Conservation (phyloP, 345 rosid species). For the Populus ilicifolia region DNA sequence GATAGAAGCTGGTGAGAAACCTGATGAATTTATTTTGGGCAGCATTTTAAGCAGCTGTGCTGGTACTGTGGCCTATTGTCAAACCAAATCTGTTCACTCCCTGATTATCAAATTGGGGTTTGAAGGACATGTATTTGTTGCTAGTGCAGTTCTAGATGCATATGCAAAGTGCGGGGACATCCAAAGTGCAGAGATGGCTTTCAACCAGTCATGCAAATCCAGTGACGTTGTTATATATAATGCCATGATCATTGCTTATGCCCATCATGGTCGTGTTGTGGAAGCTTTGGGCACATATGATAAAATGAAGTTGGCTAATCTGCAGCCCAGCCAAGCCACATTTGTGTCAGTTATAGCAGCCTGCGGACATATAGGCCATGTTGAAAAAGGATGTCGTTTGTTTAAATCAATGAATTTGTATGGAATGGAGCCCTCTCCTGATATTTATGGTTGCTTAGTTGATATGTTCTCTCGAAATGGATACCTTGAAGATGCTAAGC, state of each 20-base stretch:
- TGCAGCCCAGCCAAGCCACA: constrained; percentile 35
- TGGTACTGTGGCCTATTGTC: constrained; percentile 13
- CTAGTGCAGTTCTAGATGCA: constrained; percentile 43
- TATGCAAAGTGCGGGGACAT: constrained; percentile 45
- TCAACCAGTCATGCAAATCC: constrained; percentile 20
- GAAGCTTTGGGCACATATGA: constrained; percentile 38
- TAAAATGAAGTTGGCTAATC: constrained; percentile 27
- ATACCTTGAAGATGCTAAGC: constrained; percentile 31
- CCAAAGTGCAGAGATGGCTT: constrained; percentile 27
- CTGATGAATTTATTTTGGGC: constrained; percentile 38
- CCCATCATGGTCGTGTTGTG: constrained; percentile 30
- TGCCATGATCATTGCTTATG: constrained; percentile 43
- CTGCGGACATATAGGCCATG: constrained; percentile 37
- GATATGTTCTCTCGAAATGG: constrained; percentile 45
- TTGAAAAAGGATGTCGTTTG: constrained; percentile 32
- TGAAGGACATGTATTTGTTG: constrained; percentile 18
- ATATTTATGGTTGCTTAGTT: constrained; percentile 38
- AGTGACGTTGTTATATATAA: constrained; percentile 34
- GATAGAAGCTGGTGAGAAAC: constrained; percentile 22
- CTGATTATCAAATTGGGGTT: constrained; percentile 30
- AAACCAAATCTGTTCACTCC: constrained; percentile 32
- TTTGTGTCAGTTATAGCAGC: constrained; percentile 43
- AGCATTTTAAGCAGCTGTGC: constrained; percentile 35
- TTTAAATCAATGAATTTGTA: constrained; percentile 32
- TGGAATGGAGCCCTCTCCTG: constrained; percentile 36